Conservation (phyloP, 768 basidiomycete species). For the Leccinellum luteum region DNA sequence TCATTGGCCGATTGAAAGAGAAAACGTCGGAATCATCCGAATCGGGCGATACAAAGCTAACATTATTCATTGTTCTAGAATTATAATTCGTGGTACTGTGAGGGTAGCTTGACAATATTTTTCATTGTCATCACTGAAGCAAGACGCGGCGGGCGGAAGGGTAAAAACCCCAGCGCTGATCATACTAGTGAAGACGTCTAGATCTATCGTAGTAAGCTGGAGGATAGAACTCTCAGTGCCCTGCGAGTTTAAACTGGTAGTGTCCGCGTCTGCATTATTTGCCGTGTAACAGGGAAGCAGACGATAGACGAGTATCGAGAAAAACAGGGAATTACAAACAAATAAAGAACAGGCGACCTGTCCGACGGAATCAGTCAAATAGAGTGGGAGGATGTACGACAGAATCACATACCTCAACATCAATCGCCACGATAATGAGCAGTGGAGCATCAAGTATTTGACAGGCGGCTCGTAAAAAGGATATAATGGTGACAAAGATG, state of each 20-base stretch:
- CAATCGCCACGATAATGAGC: conserved; percentile 6
- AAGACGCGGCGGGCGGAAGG: not conserved
- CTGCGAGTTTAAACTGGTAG: not conserved
- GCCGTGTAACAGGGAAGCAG: not conserved
- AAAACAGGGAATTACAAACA: conserved; percentile 13
- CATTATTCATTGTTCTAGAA: not conserved
- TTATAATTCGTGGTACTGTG: not conserved
- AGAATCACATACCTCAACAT: conserved; percentile 11
- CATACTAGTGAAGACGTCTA: not conserved
- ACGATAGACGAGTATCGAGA: conserved; percentile 8
- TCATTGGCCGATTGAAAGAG: not conserved
- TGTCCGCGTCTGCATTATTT: not conserved
- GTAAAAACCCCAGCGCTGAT: not conserved
- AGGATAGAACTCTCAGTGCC: not conserved
- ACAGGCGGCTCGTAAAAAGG: conserved; percentile 6
- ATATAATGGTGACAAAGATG: conserved; percentile 6
- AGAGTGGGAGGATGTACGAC: not conserved
- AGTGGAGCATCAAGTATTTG: conserved; percentile 2
- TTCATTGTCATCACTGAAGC: not conserved
- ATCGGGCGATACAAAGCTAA: not conserved
- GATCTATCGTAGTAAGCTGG: conserved; percentile 13
- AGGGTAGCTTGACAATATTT: not conserved
- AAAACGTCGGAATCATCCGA: not conserved
- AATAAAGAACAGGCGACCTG: conserved; percentile 16
- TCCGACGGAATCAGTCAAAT: not conserved